Conservation (phyloP, 768 basidiomycete species). For the Lactarius evosmus region DNA sequence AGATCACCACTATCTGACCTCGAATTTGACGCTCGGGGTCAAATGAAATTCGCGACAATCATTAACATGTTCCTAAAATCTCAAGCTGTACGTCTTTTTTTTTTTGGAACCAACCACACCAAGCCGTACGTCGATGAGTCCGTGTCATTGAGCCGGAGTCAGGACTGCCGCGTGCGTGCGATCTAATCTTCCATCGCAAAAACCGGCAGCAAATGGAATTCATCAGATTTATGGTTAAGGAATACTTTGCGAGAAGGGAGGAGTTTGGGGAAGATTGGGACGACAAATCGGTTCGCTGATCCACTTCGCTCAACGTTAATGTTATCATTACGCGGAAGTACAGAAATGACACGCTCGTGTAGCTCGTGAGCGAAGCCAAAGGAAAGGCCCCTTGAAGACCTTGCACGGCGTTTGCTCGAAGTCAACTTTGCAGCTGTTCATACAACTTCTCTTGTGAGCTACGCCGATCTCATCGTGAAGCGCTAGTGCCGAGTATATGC, state of each 20-base stretch:
- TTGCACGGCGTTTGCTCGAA: conserved; percentile 35
- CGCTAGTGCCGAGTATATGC: not conserved
- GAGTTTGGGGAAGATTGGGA: conserved; percentile 10
- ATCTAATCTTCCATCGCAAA: conserved; percentile 4
- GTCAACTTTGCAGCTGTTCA: conserved; percentile 42
- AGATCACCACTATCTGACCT: not conserved
- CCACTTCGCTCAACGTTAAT: not conserved
- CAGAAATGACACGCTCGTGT: conserved; percentile 42
- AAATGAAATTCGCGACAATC: not conserved
- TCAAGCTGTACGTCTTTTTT: too few relatives aligned
- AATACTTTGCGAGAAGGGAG: not conserved
- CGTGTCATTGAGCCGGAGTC: too few relatives aligned
- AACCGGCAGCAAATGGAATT: not conserved
- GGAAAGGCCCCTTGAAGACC: conserved; percentile 34
- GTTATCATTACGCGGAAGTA: conserved; percentile 1
- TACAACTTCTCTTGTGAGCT: conserved; percentile 35
- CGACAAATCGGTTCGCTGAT: conserved; percentile 10
- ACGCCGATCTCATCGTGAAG: too few relatives aligned
- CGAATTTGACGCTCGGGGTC: not conserved
- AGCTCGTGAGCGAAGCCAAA: conserved; percentile 39
- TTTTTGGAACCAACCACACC: too few relatives aligned
- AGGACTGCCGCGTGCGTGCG: not conserved
- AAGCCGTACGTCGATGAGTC: not conserved
- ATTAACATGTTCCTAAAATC: not conserved
- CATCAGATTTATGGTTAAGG: conserved; percentile 9